Evolutionary conservation across 129 eudicot genomes (phyloP), one percentile per base, ranked within the genome.

Genomic region (Tagetes erecta): DNA sequence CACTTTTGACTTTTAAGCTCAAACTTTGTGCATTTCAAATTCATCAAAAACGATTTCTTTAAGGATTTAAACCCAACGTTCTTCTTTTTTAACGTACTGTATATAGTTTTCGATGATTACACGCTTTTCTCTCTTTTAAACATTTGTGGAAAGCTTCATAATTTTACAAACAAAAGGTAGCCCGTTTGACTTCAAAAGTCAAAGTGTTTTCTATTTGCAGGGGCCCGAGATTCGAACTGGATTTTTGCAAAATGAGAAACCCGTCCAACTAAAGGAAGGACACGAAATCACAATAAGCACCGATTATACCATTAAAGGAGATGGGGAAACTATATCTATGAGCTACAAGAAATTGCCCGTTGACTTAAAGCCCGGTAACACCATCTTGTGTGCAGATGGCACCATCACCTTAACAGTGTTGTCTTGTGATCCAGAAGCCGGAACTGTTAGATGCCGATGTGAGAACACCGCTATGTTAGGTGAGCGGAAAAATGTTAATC

Each of bases 161-260:
- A 3, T 11, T 62, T 36, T 4, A 35, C 44, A 4, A 11, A 62
- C 67, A 36, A 36, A 62, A 35, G 5, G 45, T 12, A 60, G 45
- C 20, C 9, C 30, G 14, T 59, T 59, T 59, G 66, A 59, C 42
- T 34, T 59, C 20, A 31, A 57, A 53, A 30, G 37, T 57, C 38
- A 57, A 30, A 13, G 4, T 12, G n/a, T 9, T 36, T 47, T 76
- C 30, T 11, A 31, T 9, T 59, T 83, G 45, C 82, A 92, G 97
- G 97, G 97, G 5, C 97, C 97, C 10, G 97, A 92, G 86, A 92
- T 92, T 68, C 93, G 97, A 77, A 92, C 96, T 53, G 97, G 97
- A 45, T 92, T 92, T 49, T 57, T 92, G 71, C 79, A 84, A 64
- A 84, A 92, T 66, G 97, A 84, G 46, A 92, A 92, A 44, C 96